Percentiles rank a stretch among this genome's conserved stretches.
Conservation (phyloP, 2,329 filamentous ascomycete genomes). For the Nemania serpens region DNA sequence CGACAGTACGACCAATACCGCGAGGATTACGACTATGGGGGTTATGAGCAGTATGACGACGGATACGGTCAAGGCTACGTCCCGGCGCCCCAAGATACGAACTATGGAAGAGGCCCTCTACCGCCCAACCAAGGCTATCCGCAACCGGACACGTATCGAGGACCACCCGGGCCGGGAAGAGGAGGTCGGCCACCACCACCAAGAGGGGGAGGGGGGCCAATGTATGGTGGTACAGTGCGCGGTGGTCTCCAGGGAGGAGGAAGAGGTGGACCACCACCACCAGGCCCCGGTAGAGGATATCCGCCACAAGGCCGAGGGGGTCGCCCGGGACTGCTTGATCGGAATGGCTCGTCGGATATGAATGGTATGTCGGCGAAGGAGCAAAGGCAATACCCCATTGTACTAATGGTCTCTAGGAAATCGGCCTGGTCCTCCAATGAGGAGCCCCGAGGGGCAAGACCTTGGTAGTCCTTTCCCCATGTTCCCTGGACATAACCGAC, state of each 20-base stretch:
- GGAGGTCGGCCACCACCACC: slow-evolving; percentile 49
- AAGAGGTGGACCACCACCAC: slow-evolving; percentile 30
- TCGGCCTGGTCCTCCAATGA: slow-evolving; percentile 31
- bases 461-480: slow-evolving; percentile 50
- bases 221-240: slow-evolving; percentile 45
- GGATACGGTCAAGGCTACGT: slow-evolving; percentile 49
- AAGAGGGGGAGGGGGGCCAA: slow-evolving; percentile 52
- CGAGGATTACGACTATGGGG: slow-evolving; percentile 50
- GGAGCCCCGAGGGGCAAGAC: slow-evolving; percentile 41
- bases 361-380: slow-evolving; percentile 32
- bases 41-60: slow-evolving; percentile 50
- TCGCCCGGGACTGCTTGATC: slow-evolving; percentile 47
- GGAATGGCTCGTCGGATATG: slow-evolving; percentile 46
- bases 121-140: slow-evolving; percentile 46
- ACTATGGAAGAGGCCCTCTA: slow-evolving; percentile 51
- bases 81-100: slow-evolving; percentile 48
- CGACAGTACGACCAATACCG: slow-evolving; percentile 52
- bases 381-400: neutral
- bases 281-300: slow-evolving; percentile 27
- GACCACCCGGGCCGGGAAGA: slow-evolving; percentile 45
- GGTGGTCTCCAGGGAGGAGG: slow-evolving; percentile 11
- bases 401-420: slow-evolving; percentile 33
- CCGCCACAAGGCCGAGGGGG: slow-evolving; percentile 20
- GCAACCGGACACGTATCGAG: slow-evolving; percentile 52
- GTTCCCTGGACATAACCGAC: slow-evolving; percentile 48